Base-by-base conservation (phyloP, 139 green algal genomes). In the Yamagishiella unicocca region DNA sequence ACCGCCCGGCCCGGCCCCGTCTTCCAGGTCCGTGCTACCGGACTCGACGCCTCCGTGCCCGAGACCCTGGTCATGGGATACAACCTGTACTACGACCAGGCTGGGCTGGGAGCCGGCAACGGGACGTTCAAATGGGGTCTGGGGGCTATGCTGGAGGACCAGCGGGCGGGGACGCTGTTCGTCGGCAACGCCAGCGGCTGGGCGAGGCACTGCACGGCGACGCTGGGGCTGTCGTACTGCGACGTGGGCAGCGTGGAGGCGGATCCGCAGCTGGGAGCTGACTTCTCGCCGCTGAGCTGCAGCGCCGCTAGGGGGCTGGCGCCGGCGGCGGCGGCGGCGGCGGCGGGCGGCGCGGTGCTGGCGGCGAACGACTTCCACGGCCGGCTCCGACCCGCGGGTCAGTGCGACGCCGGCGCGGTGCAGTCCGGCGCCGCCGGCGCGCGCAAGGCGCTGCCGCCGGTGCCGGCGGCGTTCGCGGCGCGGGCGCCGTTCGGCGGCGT, bases 31-130 rank as follows among this genome's bases (percentile, higher is more conserved):
- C 83, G 83, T 1, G 53, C 29, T 4, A 38, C 1, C 12, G 70
- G 54, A 21, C 72, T 88, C 27, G 73, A 83, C 33, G 29, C 72
- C 12, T 22, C n/a, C 19, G 29, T 43, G 72, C 10, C 40, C 10
- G 42, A 31, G 2, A 27, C 5, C 25, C 38, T 88, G 2, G 21
- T 74, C 24, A 66, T 72, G 68, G 43, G 25, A 9, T 33, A 88
- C 83, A 88, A 88, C 40, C 27, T 88, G 40, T 88, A 84, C 78
- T 74, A 84, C 78, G 64, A 84, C 78, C 38, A 74, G 55, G 78
- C 58, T 27, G 58, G 58, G 24, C 31, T 50, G 55, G 55, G 14
- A 2, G 38, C 54, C 37, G 24, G 42, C 19, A 73, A 73, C 58
- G n/a, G 45, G 9, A 61, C 43, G 21, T 87, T 87, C 68, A 29